Conservation (phyloP, 805 yeast species). For the Saturnispora dispora region DNA sequence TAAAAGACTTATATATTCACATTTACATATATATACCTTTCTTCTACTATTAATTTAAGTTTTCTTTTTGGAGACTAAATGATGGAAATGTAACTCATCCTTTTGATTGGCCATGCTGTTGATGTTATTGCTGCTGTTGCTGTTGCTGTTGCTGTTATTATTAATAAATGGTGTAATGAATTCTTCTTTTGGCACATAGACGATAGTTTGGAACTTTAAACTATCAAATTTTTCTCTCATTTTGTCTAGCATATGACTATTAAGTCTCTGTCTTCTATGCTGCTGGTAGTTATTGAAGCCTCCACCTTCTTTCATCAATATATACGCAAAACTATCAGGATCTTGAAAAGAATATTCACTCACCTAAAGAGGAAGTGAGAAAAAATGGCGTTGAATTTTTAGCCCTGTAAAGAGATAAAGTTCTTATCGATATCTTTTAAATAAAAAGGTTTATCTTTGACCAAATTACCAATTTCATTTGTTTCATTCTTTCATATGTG, state of each 20-base stretch:
- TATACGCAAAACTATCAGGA: background rate
- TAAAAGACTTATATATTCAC: background rate
- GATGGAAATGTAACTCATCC: slow-evolving; percentile 5
- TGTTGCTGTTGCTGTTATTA: background rate
- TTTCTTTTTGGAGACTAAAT: background rate
- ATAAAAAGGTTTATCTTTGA: background rate
- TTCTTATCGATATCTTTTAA: background rate
- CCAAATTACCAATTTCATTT: background rate
- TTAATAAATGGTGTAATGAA: background rate
- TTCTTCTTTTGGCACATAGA: background rate
- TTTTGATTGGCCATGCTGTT: background rate
- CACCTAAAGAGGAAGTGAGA: background rate
- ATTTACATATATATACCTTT: background rate
- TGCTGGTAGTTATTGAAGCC: background rate
- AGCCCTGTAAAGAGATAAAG: background rate
- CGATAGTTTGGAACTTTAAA: background rate
- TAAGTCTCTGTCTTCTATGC: slow-evolving; percentile 2
- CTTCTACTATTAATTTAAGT: background rate
- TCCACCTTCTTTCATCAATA: background rate
- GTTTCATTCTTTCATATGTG: background rate
- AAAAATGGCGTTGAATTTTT: background rate
- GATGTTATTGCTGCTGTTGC: background rate
- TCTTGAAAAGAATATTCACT: background rate
- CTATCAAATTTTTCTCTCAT: slow-evolving; percentile 1
- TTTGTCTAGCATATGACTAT: background rate